Conservation (phyloP, 2,329 filamentous ascomycete genomes). For the Shiraia bambusicola region DNA sequence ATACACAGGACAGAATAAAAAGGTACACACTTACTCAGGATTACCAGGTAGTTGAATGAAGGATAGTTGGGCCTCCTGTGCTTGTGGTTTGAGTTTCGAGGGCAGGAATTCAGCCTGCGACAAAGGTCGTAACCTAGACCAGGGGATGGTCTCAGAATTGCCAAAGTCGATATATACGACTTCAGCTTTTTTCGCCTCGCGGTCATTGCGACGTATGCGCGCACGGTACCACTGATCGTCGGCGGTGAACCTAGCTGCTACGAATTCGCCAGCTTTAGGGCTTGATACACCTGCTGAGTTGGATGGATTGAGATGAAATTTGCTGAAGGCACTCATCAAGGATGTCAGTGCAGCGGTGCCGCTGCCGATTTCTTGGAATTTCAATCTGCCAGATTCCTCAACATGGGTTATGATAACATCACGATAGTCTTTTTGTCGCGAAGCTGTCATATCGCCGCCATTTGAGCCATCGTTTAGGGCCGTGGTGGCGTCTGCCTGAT, state of each 20-base stretch:
- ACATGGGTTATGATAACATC: conserved; percentile 92
- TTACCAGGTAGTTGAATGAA: conserved; percentile 85
- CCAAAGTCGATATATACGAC: conserved; percentile 96
- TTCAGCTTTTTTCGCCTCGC: conserved; percentile 80
- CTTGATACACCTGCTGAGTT: conserved; percentile 73
- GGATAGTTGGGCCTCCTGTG: conserved; percentile 80
- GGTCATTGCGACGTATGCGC: conserved; percentile 87
- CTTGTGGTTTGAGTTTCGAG: conserved; percentile 78
- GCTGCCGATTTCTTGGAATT: conserved; percentile 86
- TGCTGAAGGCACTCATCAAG: conserved; percentile 87
- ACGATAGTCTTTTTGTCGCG: conserved; percentile 83
- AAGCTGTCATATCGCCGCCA: conserved; percentile 55
- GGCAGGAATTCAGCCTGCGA: conserved; percentile 74
- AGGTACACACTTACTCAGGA: conserved; percentile 58
- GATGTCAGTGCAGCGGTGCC: conserved; percentile 83
- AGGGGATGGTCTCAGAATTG: conserved; percentile 86
- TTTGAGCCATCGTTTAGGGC: conserved; percentile 53
- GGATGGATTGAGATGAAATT: conserved; percentile 82
- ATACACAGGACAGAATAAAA: conserved; percentile 42
- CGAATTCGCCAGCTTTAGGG: conserved; percentile 86
- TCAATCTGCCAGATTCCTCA: conserved; percentile 77
- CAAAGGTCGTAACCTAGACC: conserved; percentile 80
- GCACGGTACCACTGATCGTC: conserved; percentile 96
- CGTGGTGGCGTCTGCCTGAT: conserved; percentile 54
- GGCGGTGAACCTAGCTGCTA: conserved; percentile 85